A percentile compares a stretch with the other conserved stretches of the same genome.
Conservation (phyloP, 768 basidiomycete genomes). For the Porpolomopsis calyptriformis region DNA sequence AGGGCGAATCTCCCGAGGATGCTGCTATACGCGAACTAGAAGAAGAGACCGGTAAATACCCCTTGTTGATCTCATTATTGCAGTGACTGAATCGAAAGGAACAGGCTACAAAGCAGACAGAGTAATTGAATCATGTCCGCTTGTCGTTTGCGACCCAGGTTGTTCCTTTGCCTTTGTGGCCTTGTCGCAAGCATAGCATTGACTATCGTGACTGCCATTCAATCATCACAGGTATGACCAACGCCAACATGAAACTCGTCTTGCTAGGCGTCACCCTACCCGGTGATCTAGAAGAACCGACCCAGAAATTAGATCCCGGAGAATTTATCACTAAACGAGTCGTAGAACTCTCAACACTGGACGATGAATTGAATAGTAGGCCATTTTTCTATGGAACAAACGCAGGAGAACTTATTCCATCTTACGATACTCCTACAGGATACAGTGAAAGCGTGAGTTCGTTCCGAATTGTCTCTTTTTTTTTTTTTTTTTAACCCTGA, state of each 20-base stretch:
- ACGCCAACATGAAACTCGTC: slow-evolving; percentile 85
- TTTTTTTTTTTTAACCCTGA: background rate
- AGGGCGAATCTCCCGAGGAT: slow-evolving; percentile 68
- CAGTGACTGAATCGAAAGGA: slow-evolving; percentile 66
- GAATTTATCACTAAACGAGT: slow-evolving; percentile 73
- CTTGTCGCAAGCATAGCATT: too few species aligned
- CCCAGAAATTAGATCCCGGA: slow-evolving; percentile 72
- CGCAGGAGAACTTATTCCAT: slow-evolving; percentile 14
- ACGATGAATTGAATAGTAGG: slow-evolving; percentile 56
- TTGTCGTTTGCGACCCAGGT: slow-evolving; percentile 68
- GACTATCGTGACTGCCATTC: background rate
- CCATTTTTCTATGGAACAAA: slow-evolving; percentile 13
- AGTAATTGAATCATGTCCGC: slow-evolving; percentile 51
- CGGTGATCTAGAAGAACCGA: slow-evolving; percentile 56
- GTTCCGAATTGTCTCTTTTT: background rate
- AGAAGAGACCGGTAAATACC: slow-evolving; percentile 58
- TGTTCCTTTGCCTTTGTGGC: slow-evolving; percentile 9
- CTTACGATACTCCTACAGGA: slow-evolving; percentile 23
- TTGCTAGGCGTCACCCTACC: slow-evolving; percentile 57
- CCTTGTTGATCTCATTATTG: background rate
- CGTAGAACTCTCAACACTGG: slow-evolving; percentile 56
- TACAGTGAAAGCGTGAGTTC: slow-evolving; percentile 51
- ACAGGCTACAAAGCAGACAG: slow-evolving; percentile 65
- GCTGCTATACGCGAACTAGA: slow-evolving; percentile 81
- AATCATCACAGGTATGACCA: slow-evolving; percentile 66